Evolutionary conservation across 1,139 yeast genomes (phyloP).

Genomic region (Candida neerlandica): DNA sequence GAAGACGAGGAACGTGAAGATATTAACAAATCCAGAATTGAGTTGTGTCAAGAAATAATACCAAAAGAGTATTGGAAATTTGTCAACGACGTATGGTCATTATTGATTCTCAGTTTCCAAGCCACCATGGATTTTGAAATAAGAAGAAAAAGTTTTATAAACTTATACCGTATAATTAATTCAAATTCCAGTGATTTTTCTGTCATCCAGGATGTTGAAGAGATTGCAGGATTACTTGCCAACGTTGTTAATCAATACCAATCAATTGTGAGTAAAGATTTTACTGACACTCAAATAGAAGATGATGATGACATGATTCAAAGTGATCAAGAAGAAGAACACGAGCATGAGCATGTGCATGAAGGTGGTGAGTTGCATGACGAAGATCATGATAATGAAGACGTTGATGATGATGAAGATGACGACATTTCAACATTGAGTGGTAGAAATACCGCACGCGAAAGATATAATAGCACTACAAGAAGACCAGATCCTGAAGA

Average conservation of each 20-base stretch:
- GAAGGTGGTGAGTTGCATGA: slow-evolving; percentile 5
- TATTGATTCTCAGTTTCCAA: slow-evolving; percentile 71
- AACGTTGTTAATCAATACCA: slow-evolving; percentile 70
- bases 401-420: not conserved
- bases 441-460: not conserved
- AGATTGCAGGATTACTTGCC: slow-evolving; percentile 56
- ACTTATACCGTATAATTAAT: slow-evolving; percentile 55
- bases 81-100: slow-evolving; percentile 53
- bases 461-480: not conserved
- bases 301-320: slow-evolving; percentile 14
- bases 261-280: slow-evolving; percentile 24
- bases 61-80: slow-evolving; percentile 42
- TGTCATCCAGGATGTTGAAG: slow-evolving; percentile 25
- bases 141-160: slow-evolving; percentile 60
- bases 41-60: slow-evolving; percentile 23
- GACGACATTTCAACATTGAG: slow-evolving; percentile 8
- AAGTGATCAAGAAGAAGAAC: slow-evolving; percentile 14
- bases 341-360: slow-evolving; percentile 11
- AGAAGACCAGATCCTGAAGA: slow-evolving; percentile 16
- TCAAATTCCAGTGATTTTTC: slow-evolving; percentile 26
- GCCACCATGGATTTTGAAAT: slow-evolving; percentile 73
- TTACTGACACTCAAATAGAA: slow-evolving; percentile 7
- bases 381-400: slow-evolving; percentile 8
- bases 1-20: slow-evolving; percentile 27
- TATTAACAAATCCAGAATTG: slow-evolving; percentile 32